Percentiles rank a stretch among this genome's conserved stretches.
These are phyloP conservation scores for Parsonsia alboflavescens DNA, from an alignment of 257 asterid species.

Conservation along the genomic window DNA sequence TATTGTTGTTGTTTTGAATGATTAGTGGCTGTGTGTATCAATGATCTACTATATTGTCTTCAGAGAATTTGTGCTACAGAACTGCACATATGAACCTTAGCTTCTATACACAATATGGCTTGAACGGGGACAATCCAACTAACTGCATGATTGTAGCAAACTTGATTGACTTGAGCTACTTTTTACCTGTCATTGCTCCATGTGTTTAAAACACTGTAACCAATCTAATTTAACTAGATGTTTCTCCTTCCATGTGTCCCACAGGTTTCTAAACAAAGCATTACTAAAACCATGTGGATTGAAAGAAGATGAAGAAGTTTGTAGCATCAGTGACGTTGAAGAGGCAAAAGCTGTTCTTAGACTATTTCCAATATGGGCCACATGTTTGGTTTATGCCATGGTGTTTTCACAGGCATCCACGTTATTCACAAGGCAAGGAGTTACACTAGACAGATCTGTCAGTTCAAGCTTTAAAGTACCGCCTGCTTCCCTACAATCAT, in stretches of 20 bases:
- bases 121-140: too few species aligned
- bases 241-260: background rate
- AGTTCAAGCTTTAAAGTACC: constrained; percentile 14
- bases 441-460: constrained; percentile 24
- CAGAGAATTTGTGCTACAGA: too few species aligned
- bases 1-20: too few species aligned
- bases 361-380: constrained; percentile 23
- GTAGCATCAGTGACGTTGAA: constrained; percentile 24
- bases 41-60: too few species aligned
- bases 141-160: background rate
- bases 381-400: constrained; percentile 25
- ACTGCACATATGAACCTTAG: too few species aligned
- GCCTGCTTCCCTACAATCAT: constrained; percentile 11
- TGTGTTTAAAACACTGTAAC: background rate
- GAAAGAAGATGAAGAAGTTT: too few species aligned
- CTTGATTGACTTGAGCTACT: background rate
- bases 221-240: background rate
- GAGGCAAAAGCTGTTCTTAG: constrained; percentile 24
- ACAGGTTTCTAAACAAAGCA: constrained; percentile 29
- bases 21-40: too few species aligned
- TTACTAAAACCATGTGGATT: too few species aligned
- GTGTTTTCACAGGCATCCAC: constrained; percentile 27
- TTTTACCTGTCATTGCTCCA: background rate
- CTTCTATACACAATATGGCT: background rate
- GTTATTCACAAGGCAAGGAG: constrained; percentile 30